phyloP scores from a whole-genome alignment of 2,329 filamentous ascomycete genomes.

The Purpureocillium lavendulum region DNA sequence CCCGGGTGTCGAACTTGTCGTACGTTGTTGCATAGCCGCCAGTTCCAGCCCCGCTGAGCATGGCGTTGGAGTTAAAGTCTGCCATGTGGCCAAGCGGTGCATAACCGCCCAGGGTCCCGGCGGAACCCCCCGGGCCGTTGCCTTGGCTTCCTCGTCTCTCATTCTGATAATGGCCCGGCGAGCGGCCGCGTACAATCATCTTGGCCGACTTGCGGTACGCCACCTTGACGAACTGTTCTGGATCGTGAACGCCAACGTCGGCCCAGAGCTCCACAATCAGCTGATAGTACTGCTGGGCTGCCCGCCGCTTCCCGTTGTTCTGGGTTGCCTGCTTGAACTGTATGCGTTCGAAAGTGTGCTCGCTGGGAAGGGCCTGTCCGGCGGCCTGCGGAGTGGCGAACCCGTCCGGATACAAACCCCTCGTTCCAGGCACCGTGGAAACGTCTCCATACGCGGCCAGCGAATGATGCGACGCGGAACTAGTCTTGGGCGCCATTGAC shows the following conservation, averaged over 20 bases:
- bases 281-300: conserved; percentile 88
- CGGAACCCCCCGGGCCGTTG: conserved; percentile 59
- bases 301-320: conserved; percentile 85
- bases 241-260: conserved; percentile 45
- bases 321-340: conserved; percentile 92
- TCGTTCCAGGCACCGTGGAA: conserved; percentile 13
- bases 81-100: conserved; percentile 14
- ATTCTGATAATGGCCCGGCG: conserved; percentile 72
- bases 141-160: conserved; percentile 60
- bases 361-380: conserved; percentile 34
- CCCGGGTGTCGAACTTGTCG: conserved; percentile 19
- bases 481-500: conserved; percentile 58
- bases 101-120: conserved; percentile 48
- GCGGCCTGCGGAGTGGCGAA: conserved; percentile 21
- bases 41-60: conserved; percentile 25
- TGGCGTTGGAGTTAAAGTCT: conserved; percentile 20
- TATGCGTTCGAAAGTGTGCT: conserved; percentile 73
- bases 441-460: conserved; percentile 36
- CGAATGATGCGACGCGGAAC: conserved; percentile 41
- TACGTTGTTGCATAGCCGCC: conserved; percentile 16
- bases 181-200: conserved; percentile 81
- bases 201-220: conserved; percentile 66
- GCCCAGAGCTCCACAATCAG: conserved; percentile 79
- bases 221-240: conserved; percentile 58
- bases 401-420: conserved; percentile 32